phyloP scores from a whole-genome alignment of 2,329 filamentous ascomycete species.

The Chrysosporium queenslandicum region DNA sequence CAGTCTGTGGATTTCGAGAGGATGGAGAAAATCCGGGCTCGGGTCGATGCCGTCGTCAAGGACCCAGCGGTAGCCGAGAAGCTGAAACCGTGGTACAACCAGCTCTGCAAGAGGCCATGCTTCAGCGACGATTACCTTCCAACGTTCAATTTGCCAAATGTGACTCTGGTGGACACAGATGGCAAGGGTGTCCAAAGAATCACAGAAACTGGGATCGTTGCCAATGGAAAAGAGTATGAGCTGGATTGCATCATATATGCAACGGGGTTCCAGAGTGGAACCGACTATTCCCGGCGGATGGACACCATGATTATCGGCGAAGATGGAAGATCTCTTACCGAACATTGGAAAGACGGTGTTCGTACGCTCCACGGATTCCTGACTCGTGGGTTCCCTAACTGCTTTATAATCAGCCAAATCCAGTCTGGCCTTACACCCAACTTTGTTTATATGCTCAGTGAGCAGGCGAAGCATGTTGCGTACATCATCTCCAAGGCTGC shows the following conservation, averaged over 20 bases:
- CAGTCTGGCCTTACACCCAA: conserved; percentile 30
- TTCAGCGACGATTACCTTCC: conserved; percentile 40
- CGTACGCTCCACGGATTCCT: conserved; percentile 46
- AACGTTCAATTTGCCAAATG: conserved; percentile 50
- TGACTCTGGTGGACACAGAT: conserved; percentile 51
- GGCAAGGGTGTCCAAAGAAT: conserved; percentile 43
- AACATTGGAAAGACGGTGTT: conserved; percentile 40
- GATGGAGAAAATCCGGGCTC: conserved; percentile 39
- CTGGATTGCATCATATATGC: conserved; percentile 41
- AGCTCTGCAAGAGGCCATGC: conserved; percentile 46
- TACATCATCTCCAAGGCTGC: conserved; percentile 6
- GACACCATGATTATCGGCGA: conserved; percentile 38
- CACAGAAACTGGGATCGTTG: conserved; percentile 41
- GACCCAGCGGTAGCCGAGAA: conserved; percentile 43
- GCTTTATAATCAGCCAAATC: conserved; percentile 41
- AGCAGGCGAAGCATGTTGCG: conserved; percentile 10
- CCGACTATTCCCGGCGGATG: conserved; percentile 19
- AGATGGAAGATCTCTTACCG: conserved; percentile 36
- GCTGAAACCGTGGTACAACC: conserved; percentile 51
- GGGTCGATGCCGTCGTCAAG: conserved; percentile 44
- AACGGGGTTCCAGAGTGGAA: conserved; percentile 34
- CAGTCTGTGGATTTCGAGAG: conserved; percentile 33
- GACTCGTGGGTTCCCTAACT: conserved; percentile 45
- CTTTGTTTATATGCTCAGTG: conserved; percentile 6
- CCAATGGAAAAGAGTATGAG: conserved; percentile 40